Evolutionary conservation across 352 stramenopile species (phyloP).

Genomic region (Pythium sp.): DNA sequence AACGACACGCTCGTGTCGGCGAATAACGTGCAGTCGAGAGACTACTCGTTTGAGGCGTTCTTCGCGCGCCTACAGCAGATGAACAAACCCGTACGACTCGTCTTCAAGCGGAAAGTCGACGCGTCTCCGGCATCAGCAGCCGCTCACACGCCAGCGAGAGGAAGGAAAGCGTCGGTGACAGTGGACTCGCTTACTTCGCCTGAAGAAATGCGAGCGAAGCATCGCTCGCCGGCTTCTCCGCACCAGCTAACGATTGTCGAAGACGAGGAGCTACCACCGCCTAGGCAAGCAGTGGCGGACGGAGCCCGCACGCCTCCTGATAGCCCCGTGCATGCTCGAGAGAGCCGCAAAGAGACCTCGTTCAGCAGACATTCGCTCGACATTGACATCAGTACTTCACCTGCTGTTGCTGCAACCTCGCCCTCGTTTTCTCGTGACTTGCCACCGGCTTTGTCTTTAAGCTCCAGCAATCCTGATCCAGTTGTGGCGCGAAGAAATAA

Average conservation of each 20-base stretch:
- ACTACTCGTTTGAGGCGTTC: constrained; percentile 81
- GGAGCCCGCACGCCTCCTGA: constrained; percentile 12
- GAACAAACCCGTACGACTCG: constrained; percentile 78
- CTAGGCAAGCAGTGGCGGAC: neutral
- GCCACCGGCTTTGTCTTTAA: neutral
- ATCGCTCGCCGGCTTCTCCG: constrained; percentile 14
- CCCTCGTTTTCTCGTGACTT: neutral
- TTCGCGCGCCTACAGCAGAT: constrained; percentile 81
- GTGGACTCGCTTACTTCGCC: constrained; percentile 26
- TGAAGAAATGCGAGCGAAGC: neutral
- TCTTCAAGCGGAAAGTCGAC: constrained; percentile 47
- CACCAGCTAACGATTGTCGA: constrained; percentile 10
- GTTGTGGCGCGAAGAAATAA: neutral
- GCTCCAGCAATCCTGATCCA: neutral
- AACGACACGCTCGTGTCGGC: constrained; percentile 81
- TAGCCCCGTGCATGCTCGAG: constrained; percentile 11
- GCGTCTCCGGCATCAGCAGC: neutral
- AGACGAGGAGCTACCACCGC: neutral
- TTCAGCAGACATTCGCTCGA: constrained; percentile 7
- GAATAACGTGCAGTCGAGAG: constrained; percentile 63
- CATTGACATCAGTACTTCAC: constrained; percentile 12
- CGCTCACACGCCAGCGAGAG: constrained; percentile 1
- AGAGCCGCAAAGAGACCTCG: neutral
- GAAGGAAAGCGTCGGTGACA: constrained; percentile 33
- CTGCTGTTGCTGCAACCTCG: constrained; percentile 2